Evolutionary conservation across 345 rosid species (phyloP), one percentile per base, ranked within the genome.

Genomic region (Streptanthus diversifolius): DNA sequence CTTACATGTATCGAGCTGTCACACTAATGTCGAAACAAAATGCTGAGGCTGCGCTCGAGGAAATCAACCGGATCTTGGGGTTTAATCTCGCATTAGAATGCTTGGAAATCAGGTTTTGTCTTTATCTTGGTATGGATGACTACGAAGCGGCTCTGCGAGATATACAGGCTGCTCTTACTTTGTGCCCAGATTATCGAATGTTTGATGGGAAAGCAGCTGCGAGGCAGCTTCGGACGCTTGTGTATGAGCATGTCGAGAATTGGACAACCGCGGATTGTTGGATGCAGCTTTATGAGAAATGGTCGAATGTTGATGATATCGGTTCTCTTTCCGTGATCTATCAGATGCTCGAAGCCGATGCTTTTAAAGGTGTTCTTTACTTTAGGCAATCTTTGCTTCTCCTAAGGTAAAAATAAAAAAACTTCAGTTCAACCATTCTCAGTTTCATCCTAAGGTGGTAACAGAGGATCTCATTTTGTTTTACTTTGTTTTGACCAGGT

Each of bases 211-310:
- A 95, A 75, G 99, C 86, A 17, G 93, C 93, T 14, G 99, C 92
- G 3, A 82, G 89, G 71, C 96, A 95, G 64, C 88, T 95, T 13
- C 83, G 88, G n/a, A 90, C 82, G 2, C 97, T 95, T 51, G 98
- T 95, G 55, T 86, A 85, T 57, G 99, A 88, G 84, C 98, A 95
- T 76, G 84, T 90, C 18, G 99, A 85, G 40, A 86, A 68, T 65
- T 95, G 96, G 97, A 91, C 98, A 40, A 83, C 96, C 1, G 99
- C 99, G 0, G 99, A 95, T 83, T 95, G 97, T 81, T 95, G 99
- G 99, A 78, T 91, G 87, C 99, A 95, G 66, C 76, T 95, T 77
- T 95, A 91, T 74, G 96, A 90, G 63, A 83, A 90, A 71, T 95
- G 99, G 97, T 95, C 99, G 24, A 85, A 89, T 24, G 99, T 95